These are phyloP conservation scores for Neostapfia colusana DNA, from an alignment of 176 grass and related monocot genomes.

Conservation along the genomic window DNA sequence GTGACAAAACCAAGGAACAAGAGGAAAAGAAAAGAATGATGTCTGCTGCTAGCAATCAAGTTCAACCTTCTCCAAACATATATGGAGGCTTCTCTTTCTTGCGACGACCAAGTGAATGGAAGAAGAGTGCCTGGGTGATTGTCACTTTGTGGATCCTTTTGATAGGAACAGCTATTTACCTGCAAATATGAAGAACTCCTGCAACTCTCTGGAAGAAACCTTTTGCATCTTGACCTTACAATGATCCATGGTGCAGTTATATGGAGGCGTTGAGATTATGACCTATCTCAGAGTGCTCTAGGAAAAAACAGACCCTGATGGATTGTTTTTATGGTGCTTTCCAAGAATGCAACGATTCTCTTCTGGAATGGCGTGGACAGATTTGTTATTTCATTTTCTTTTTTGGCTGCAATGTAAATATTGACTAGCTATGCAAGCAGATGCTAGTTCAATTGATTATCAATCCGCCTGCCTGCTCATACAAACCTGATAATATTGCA, in stretches of 20 bases:
- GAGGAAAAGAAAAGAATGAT: conserved; percentile 71
- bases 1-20: conserved; percentile 79
- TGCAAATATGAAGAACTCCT: conserved; percentile 59
- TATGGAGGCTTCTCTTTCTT: conserved; percentile 67
- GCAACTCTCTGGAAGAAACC: conserved; percentile 1
- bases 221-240: background rate
- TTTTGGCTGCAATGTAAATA: conserved; percentile 37
- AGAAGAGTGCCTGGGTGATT: conserved; percentile 71
- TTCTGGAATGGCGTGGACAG: background rate
- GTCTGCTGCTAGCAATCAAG: conserved; percentile 39
- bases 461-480: background rate
- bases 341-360: conserved; percentile 13
- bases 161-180: conserved; percentile 75
- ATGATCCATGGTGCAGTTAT: background rate
- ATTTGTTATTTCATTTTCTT: background rate
- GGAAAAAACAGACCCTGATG: background rate
- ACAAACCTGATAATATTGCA: conserved; percentile 2
- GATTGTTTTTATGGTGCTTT: conserved; percentile 38
- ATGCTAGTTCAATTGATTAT: conserved; percentile 6
- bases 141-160: conserved; percentile 79
- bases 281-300: background rate
- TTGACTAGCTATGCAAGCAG: conserved; percentile 12
- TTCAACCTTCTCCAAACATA: conserved; percentile 53
- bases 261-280: background rate
- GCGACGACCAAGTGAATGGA: conserved; percentile 62